Conservation (phyloP, 2,329 filamentous ascomycete genomes). For the Penicillium sp. region DNA sequence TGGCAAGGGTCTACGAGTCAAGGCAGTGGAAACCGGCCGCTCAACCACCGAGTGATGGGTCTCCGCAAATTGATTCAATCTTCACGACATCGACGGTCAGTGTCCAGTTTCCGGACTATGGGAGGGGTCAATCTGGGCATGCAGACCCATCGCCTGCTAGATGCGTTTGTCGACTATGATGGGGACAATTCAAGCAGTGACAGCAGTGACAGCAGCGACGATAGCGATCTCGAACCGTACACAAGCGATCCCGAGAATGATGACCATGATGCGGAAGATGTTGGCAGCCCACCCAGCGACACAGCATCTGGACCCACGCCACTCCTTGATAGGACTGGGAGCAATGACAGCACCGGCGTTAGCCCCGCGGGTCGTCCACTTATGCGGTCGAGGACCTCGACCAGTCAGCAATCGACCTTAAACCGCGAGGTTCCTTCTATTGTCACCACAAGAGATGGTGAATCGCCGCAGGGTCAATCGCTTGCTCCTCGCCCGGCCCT, state of each 20-base stretch:
- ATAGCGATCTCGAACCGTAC: conserved; percentile 41
- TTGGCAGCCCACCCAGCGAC: neutral
- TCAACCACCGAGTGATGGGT: conserved; percentile 50
- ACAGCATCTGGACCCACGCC: neutral
- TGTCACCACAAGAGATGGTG: conserved; percentile 19
- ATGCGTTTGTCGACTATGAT: conserved; percentile 53
- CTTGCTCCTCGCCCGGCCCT: conserved; percentile 18
- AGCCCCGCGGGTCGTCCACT: conserved; percentile 9
- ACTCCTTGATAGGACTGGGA: conserved; percentile 6
- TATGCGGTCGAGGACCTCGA: conserved; percentile 3
- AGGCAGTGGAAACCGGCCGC: conserved; percentile 43
- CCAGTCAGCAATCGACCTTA: conserved; percentile 1
- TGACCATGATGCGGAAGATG: conserved; percentile 11
- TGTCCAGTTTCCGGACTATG: conserved; percentile 46
- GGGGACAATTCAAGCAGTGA: conserved; percentile 46
- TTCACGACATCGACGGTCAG: conserved; percentile 49
- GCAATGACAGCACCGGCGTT: conserved; percentile 12
- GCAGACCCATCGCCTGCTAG: conserved; percentile 65
- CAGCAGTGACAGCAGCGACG: conserved; percentile 37
- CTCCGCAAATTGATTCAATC: conserved; percentile 58
- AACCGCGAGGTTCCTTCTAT: conserved; percentile 23
- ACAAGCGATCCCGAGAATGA: conserved; percentile 34
- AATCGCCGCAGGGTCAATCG: conserved; percentile 21
- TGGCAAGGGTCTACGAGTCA: conserved; percentile 53
- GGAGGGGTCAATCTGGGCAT: conserved; percentile 63